Evolutionary conservation across 192 early-diverging fungal genomes (phyloP), one percentile per base, ranked within the genome.

Genomic region (Coemansia asiatica): DNA sequence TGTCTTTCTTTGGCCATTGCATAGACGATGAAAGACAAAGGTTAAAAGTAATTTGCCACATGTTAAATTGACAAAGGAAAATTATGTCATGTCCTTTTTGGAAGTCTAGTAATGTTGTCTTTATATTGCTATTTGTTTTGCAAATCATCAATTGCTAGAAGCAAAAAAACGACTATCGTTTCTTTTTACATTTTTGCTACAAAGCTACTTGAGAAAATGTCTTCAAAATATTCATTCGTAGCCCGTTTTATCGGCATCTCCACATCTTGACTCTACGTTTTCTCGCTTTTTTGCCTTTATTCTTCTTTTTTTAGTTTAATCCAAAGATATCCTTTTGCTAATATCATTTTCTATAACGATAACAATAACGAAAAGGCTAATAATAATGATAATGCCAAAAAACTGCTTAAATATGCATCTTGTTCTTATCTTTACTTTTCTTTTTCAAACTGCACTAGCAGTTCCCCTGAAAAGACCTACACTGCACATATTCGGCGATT

Each of bases 401-500:
- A 44, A 9, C 15, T 44, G 8, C 21, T 57, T 36, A 38, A n/a
- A 33, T 36, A 36, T n/a, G n/a, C n/a, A n/a, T n/a, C n/a, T n/a
- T n/a, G 6, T 31, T 57, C 0, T 57, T 57, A 4, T 36, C n/a
- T 0, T 33, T 0, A 16, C 15, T 55, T 55, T 56, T 7, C 15
- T 7, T 8, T 50, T 66, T 33, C 7, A 44, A 21, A 16, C 55
- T n/a, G 60, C 28, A 0, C 44, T 16, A 9, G 49, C 60, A n/a
- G 38, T 56, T 6, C 58, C 66, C 0, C 29, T 53, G 15, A 7
- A 25, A 7, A 61, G 22, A 9, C 76, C 71, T 22, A 64, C 63
- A 5, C n/a, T 79, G 31, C 64, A 70, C 44, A 53, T 81, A 18
- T 81, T 81, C 55, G 78, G 78, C 6, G 78, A 81, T 63, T 72